A percentile compares a stretch with the other conserved stretches of the same genome.
Evolutionary conservation across 352 stramenopile species (phyloP).

Genomic region (Lagenidium sp.): DNA sequence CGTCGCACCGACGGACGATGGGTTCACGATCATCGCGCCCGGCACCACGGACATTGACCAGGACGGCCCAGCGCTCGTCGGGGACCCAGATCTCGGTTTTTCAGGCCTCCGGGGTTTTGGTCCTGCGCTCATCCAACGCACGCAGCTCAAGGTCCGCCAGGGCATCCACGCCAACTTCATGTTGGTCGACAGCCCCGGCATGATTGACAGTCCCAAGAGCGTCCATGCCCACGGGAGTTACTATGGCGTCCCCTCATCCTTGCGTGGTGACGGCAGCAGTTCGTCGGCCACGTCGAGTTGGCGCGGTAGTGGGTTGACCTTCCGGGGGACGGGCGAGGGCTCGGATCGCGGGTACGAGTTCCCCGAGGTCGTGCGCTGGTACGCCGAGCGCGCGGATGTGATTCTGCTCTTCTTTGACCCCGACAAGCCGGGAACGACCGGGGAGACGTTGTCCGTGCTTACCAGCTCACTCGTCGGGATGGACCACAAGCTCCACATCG

Average conservation of each 20-base stretch:
- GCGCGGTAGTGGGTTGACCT: background rate
- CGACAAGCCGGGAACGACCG: slow-evolving; percentile 98
- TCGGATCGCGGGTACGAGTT: slow-evolving; percentile 97
- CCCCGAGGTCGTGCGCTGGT: slow-evolving; percentile 95
- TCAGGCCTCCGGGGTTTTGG: slow-evolving; percentile 93
- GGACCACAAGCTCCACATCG: slow-evolving; percentile 99
- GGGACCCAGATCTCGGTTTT: slow-evolving; percentile 98
- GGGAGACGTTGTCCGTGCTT: slow-evolving; percentile 97
- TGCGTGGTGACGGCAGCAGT: slow-evolving; percentile 11
- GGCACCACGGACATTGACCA: slow-evolving; percentile 95
- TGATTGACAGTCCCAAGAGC: slow-evolving; percentile 97
- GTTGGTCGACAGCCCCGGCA: slow-evolving; percentile 98
- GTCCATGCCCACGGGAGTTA: slow-evolving; percentile 41
- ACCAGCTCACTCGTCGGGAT: slow-evolving; percentile 95
- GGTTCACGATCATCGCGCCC: slow-evolving; percentile 98
- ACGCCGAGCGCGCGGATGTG: slow-evolving; percentile 97
- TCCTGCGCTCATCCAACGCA: slow-evolving; percentile 97
- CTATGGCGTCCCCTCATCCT: slow-evolving; percentile 24
- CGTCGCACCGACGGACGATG: slow-evolving; percentile 99
- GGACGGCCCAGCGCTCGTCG: slow-evolving; percentile 92
- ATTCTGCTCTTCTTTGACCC: slow-evolving; percentile 99
- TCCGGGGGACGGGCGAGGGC: slow-evolving; percentile 30
- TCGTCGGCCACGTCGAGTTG: slow-evolving; percentile 2
- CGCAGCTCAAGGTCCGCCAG: slow-evolving; percentile 95
- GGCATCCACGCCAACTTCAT: slow-evolving; percentile 95